Percentiles rank a stretch among this genome's conserved stretches.
phyloP scores from a whole-genome alignment of 2,329 filamentous ascomycete genomes.

The Ophiosphaerella herpotricha region DNA sequence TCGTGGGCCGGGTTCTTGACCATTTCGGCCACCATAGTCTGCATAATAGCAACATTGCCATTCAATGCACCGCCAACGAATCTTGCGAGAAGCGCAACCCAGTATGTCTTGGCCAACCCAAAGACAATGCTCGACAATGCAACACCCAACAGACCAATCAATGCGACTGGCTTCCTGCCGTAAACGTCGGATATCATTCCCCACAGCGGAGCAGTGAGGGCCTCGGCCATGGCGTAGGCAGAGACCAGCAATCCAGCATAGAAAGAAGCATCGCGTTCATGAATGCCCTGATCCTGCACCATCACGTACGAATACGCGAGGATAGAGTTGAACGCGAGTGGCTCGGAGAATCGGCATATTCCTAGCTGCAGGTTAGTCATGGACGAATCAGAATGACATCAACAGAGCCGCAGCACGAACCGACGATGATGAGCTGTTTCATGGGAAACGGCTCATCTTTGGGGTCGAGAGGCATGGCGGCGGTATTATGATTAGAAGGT shows the following conservation, averaged over 20 bases:
- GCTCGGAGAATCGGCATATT: slow-evolving; percentile 90
- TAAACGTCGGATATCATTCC: slow-evolving; percentile 48
- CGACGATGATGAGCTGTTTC: slow-evolving; percentile 53
- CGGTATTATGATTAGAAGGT: slow-evolving; percentile 21
- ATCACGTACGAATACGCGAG: slow-evolving; percentile 70
- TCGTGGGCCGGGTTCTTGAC: slow-evolving; percentile 88
- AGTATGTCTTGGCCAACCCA: slow-evolving; percentile 80
- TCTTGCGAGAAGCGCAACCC: slow-evolving; percentile 78
- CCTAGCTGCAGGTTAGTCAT: slow-evolving; percentile 57
- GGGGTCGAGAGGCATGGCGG: slow-evolving; percentile 34
- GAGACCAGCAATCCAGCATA: slow-evolving; percentile 86
- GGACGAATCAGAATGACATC: slow-evolving; percentile 22
- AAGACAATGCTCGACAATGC: slow-evolving; percentile 82
- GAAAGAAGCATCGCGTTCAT: slow-evolving; percentile 66
- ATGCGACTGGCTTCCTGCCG: slow-evolving; percentile 48
- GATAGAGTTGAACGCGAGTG: slow-evolving; percentile 91
- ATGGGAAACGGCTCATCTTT: slow-evolving; percentile 50
- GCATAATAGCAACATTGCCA: slow-evolving; percentile 86
- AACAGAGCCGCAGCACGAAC: slow-evolving; percentile 26
- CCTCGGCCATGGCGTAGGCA: slow-evolving; percentile 85
- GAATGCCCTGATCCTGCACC: slow-evolving; percentile 46
- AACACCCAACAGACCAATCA: slow-evolving; percentile 70
- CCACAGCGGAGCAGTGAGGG: slow-evolving; percentile 73
- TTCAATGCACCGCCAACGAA: slow-evolving; percentile 82
- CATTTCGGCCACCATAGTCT: slow-evolving; percentile 94